Evolutionary conservation across 441 rosid genomes (phyloP).

Genomic region (Populus trichocarpa): DNA sequence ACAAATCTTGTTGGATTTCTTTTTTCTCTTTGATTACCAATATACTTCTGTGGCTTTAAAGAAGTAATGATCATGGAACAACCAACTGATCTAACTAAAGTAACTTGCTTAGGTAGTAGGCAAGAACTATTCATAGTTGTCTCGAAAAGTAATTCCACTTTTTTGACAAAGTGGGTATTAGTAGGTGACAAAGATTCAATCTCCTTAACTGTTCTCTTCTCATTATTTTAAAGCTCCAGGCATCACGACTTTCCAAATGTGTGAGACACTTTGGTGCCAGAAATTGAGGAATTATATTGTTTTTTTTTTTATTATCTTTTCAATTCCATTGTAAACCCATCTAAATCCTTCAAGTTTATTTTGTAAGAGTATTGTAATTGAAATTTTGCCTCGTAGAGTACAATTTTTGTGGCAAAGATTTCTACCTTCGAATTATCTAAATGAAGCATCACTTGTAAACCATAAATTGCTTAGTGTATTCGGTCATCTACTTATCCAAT

Average conservation of each 20-base stretch:
- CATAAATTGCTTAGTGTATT: no score
- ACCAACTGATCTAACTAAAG: background rate
- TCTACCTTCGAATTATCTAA: no score
- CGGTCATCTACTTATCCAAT: no score
- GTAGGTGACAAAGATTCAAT: constrained; percentile 20
- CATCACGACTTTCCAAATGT: background rate
- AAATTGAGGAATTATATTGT: background rate
- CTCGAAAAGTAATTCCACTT: constrained; percentile 18
- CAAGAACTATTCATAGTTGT: background rate
- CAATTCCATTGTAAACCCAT: background rate
- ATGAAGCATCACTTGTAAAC: no score
- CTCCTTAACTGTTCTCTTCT: background rate
- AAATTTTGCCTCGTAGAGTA: no score
- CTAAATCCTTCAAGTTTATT: background rate
- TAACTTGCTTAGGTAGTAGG: background rate
- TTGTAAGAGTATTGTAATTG: no score
- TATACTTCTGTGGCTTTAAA: background rate
- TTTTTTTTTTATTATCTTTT: no score
- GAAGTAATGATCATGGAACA: background rate
- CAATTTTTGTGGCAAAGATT: no score
- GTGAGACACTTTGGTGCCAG: no score
- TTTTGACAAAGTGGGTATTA: constrained; percentile 23
- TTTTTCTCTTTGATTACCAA: background rate
- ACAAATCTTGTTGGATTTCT: background rate
- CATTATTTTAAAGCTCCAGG: background rate